Evolutionary conservation across 2,329 filamentous ascomycete species (phyloP).

Genomic region (Ascocoryne sarcoides): DNA sequence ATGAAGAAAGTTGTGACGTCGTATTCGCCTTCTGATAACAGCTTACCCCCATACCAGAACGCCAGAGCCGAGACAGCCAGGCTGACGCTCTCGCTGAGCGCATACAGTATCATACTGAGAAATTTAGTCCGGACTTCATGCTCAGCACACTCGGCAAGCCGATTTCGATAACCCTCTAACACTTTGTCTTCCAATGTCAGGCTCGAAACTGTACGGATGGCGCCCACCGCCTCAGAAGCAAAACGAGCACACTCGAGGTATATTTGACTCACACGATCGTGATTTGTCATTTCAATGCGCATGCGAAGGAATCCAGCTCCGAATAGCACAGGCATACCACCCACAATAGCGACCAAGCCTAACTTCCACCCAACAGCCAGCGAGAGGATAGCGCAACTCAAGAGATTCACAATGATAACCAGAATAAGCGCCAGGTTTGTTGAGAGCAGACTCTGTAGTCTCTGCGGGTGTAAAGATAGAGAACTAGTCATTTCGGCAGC

Average conservation of each 20-base stretch:
- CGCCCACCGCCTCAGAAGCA: slow-evolving; percentile 82
- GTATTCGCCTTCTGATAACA: slow-evolving; percentile 33
- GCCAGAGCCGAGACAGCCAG: slow-evolving; percentile 36
- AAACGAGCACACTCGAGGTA: slow-evolving; percentile 64
- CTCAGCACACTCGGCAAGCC: too few species aligned
- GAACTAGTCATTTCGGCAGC: slow-evolving; percentile 80
- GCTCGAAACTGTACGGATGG: slow-evolving; percentile 83
- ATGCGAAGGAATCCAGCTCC: slow-evolving; percentile 35
- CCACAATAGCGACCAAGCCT: slow-evolving; percentile 35
- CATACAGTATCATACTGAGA: slow-evolving; percentile 56
- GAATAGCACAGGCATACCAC: slow-evolving; percentile 34
- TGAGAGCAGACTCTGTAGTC: slow-evolving; percentile 38
- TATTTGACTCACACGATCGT: slow-evolving; percentile 14
- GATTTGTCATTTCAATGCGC: slow-evolving; percentile 33
- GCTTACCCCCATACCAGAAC: slow-evolving; percentile 32
- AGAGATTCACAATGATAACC: slow-evolving; percentile 33
- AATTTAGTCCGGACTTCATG: too few species aligned
- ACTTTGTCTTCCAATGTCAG: slow-evolving; percentile 79
- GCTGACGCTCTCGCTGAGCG: slow-evolving; percentile 42
- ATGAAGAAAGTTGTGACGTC: slow-evolving; percentile 39
- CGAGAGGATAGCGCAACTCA: slow-evolving; percentile 32
- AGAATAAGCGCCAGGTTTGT: slow-evolving; percentile 36
- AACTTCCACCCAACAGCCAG: slow-evolving; percentile 38
- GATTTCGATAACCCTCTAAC: slow-evolving; percentile 59
- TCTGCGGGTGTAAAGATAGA: slow-evolving; percentile 71